Conservation (phyloP, 306 rosid genomes). For the Fragaria vesca region DNA sequence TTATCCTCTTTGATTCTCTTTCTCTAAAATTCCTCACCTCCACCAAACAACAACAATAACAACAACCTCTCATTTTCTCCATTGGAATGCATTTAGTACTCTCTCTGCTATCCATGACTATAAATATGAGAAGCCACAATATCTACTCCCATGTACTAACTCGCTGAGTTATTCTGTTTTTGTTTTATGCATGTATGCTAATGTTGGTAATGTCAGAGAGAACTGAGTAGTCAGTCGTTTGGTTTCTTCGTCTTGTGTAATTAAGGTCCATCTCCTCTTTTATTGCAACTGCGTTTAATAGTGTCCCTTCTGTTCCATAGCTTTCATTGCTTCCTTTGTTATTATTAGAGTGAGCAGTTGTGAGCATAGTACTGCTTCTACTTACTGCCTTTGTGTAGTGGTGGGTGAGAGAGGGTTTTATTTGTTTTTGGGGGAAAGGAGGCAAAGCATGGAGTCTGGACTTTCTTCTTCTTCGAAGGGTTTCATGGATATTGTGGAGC, state of each 20-base stretch:
- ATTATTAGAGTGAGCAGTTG: not conserved
- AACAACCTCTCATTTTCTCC: constrained; percentile 39
- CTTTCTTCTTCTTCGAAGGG: constrained; percentile 42
- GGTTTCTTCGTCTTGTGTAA: constrained; percentile 24
- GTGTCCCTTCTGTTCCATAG: constrained; percentile 6
- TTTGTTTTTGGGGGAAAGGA: not conserved
- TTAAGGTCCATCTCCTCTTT: constrained; percentile 27
- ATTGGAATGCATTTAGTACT: not conserved
- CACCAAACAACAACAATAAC: constrained; percentile 9
- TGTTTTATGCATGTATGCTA: constrained; percentile 17
- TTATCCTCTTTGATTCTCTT: constrained; percentile 24
- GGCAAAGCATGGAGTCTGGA: constrained; percentile 41
- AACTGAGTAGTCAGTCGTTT: constrained; percentile 18
- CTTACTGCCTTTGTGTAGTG: not conserved
- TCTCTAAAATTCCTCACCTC: constrained; percentile 12
- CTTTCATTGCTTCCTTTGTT: constrained; percentile 14
- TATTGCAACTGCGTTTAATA: constrained; percentile 38
- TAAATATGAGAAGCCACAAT: constrained; percentile 24
- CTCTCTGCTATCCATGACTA: not conserved
- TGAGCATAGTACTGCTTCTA: not conserved
- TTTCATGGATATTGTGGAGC: constrained; percentile 54
- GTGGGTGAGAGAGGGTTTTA: not conserved
- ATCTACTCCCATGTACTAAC: constrained; percentile 33
- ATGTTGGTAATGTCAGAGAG: constrained; percentile 20
- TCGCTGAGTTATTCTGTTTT: constrained; percentile 44